These are phyloP conservation scores for Podila epicladia DNA, from an alignment of 192 early-diverging fungal species.

Conservation along the genomic window DNA sequence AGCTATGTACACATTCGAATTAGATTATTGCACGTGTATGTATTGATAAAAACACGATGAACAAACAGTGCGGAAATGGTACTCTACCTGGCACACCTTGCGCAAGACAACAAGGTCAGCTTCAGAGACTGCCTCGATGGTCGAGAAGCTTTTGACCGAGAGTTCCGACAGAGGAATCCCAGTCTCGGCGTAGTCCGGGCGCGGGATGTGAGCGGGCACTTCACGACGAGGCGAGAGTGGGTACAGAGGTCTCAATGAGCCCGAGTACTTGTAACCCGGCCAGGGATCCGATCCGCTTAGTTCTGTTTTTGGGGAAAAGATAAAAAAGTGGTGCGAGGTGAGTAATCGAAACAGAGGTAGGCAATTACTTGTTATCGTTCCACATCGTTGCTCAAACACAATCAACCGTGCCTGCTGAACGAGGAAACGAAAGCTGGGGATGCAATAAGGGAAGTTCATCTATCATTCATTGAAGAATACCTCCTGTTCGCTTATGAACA, in stretches of 20 bases:
- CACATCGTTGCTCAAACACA: neutral
- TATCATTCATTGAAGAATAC: conserved; percentile 11
- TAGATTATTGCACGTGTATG: neutral
- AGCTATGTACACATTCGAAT: conserved; percentile 57
- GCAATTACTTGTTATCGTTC: neutral
- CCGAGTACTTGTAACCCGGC: conserved; percentile 66
- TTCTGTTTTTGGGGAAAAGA: conserved; percentile 10
- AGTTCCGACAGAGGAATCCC: conserved; percentile 84
- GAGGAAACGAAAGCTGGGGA: too few relatives aligned
- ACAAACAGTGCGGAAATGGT: neutral
- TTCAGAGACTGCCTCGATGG: conserved; percentile 74
- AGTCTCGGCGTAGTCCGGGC: conserved; percentile 77
- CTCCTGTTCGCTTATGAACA: conserved; percentile 30
- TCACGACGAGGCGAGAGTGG: conserved; percentile 75
- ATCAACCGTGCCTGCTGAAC: conserved; percentile 2
- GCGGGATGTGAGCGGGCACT: conserved; percentile 71
- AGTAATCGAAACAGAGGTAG: neutral
- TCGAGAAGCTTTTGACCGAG: conserved; percentile 64
- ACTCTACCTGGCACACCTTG: conserved; percentile 74
- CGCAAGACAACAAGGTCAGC: conserved; percentile 87
- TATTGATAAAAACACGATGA: neutral
- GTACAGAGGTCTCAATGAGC: conserved; percentile 73
- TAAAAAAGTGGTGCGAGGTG: neutral
- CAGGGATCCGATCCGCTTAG: conserved; percentile 44
- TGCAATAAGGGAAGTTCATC: neutral